Base-by-base conservation (phyloP, 768 basidiomycete species). In the Mycena capillaripes region DNA sequence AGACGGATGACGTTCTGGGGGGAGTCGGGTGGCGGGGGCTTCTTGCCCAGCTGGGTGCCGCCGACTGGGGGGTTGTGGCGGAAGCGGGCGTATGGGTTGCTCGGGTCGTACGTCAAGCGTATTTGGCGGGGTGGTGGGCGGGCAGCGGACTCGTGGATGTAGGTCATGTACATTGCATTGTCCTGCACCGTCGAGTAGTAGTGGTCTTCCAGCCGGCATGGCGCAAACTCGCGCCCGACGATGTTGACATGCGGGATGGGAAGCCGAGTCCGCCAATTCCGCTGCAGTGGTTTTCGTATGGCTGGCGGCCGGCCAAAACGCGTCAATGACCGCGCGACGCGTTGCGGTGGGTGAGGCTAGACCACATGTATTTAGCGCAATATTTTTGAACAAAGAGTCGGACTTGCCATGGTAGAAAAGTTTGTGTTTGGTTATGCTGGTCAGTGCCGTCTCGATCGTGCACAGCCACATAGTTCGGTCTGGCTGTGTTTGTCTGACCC, bases 81-180 rank as follows among this genome's bases (percentile, higher is more conserved):
- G 82, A 93, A 89, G 82, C 92, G 91, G 40, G 92, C 87, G 85
- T 97, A 98, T 0, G 97, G 96, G 79, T 96, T 89, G 36, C 87
- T 77, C 6, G 93, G 92, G 85, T 96, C 92, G 84, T 89, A 94
- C 21, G 84, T 89, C 72, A 91, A 89, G 60, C 91, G 90, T 70
- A 91, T 91, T 61, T 86, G 82, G 70, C 90, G 89, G 11, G 86
- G 86, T 14, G 87, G 83, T 16, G 88, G 87, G 55, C 86, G 88
- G 7, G 87, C 82, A n/a, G 81, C 85, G 50, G 85, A 82, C 76
- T 91, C 87, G 82, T 98, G 97, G 59, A 89, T 85, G 85, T 98
- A 98, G 63, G 93, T 93, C 89, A 98, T 92, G 88, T 99, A 99
- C 89, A 99, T 91, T 76, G 97, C 86, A 84, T 98, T 89, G 81